Evolutionary conservation across 2,329 filamentous ascomycete species (phyloP).

Genomic region (Cercospora sp.): DNA sequence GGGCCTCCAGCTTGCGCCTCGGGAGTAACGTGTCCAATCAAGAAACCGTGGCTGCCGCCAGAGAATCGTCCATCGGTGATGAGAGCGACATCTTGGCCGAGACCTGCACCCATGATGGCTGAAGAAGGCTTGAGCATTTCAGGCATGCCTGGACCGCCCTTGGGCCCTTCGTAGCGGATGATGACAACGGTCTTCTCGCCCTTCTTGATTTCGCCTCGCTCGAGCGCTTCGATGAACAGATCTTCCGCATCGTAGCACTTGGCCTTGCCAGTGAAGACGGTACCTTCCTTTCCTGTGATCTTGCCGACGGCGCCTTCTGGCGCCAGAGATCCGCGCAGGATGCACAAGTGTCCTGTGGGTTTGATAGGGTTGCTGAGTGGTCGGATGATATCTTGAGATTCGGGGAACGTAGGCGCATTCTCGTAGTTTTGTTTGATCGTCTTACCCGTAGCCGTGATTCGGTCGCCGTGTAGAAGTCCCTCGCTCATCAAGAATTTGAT

Average conservation of each 20-base stretch:
- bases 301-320: constrained; percentile 72
- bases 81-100: constrained; percentile 72
- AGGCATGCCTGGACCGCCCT: constrained; percentile 72
- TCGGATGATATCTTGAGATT: constrained; percentile 69
- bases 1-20: constrained; percentile 85
- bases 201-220: constrained; percentile 69
- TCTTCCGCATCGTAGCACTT: constrained; percentile 71
- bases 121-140: constrained; percentile 74
- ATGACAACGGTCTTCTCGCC: constrained; percentile 76
- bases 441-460: constrained; percentile 54
- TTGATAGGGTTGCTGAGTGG: constrained; percentile 71
- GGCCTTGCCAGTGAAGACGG: constrained; percentile 66
- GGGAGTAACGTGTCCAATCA: constrained; percentile 84
- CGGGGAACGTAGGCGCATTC: constrained; percentile 63
- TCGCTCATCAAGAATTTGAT: constrained; percentile 54
- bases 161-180: constrained; percentile 73
- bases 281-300: constrained; percentile 75
- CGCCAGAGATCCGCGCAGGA: constrained; percentile 67
- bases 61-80: constrained; percentile 76
- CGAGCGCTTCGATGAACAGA: constrained; percentile 66
- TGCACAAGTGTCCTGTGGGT: constrained; percentile 70
- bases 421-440: constrained; percentile 54
- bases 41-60: constrained; percentile 80
- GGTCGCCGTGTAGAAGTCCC: constrained; percentile 50
- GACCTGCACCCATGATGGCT: constrained; percentile 71